phyloP scores from a whole-genome alignment of 768 basidiomycete genomes.

The Calocybe cyanea region DNA sequence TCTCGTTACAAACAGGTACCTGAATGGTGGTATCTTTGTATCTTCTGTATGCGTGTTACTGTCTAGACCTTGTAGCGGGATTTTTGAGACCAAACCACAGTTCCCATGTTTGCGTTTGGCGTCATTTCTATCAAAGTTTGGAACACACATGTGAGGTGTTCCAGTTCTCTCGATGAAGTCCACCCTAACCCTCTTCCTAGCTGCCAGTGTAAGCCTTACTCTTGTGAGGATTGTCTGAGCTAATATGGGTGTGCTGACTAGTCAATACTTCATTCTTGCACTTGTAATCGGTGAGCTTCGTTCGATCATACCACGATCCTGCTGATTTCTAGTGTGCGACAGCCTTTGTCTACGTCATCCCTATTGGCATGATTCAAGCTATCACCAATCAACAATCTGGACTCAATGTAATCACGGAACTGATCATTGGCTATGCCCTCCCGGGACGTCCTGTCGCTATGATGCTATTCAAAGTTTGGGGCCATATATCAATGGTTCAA shows the following conservation, averaged over 20 bases:
- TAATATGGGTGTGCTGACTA: too few species aligned
- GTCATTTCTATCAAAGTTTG: conserved; percentile 69
- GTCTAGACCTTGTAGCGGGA: conserved; percentile 15
- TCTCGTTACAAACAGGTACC: conserved; percentile 69
- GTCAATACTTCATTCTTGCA: conserved; percentile 61
- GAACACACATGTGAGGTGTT: conserved; percentile 43
- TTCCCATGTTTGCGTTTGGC: conserved; percentile 65
- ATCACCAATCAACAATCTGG: conserved; percentile 81
- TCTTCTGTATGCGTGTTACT: conserved; percentile 51
- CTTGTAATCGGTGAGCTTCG: conserved; percentile 48
- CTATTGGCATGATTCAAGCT: too few species aligned
- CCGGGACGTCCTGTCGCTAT: conserved; percentile 77
- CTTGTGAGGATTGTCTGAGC: too few species aligned
- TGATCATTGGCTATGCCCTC: conserved; percentile 75
- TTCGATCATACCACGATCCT: not conserved
- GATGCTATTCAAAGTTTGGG: conserved; percentile 87
- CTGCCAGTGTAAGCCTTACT: conserved; percentile 75
- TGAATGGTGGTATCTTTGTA: conserved; percentile 77
- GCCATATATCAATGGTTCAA: conserved; percentile 68
- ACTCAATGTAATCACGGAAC: conserved; percentile 72
- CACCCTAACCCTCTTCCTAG: too few species aligned
- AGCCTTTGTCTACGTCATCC: conserved; percentile 68
- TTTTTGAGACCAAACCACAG: conserved; percentile 19
- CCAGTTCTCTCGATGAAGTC: not conserved
- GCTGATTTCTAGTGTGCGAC: not conserved